Base-by-base conservation (phyloP, 2,329 filamentous ascomycete species). In the Pseudocercospora cruenta region DNA sequence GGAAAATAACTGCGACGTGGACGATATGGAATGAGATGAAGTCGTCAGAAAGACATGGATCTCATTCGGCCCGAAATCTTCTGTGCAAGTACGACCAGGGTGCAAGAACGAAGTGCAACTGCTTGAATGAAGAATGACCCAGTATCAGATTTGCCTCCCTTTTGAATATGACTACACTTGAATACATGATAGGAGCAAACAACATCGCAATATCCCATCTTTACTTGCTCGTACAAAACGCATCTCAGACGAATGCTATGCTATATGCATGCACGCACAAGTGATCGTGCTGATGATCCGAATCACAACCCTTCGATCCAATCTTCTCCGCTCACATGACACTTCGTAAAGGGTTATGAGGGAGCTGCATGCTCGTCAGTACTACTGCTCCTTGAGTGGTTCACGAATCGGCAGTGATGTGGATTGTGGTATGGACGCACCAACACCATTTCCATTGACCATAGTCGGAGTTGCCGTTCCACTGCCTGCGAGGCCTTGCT, bases 391-490 rank as follows among this genome's bases (percentile, higher is more conserved):
- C 28, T 33, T 28, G 22, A 57, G 57, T 22, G 36, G 33, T 22
- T 63, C 67, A 26, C 67, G 63, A n/a, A 68, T 60, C 5, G 68
- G 67, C 36, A 70, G 55, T 24, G 66, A 64, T 33, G 69, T 65
- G 22, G 26, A 33, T 21, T 57, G 24, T 22, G 47, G 47, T 22
- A 53, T 53, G 21, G 47, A 53, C 53, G 26, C 22, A 58, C 55
- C 55, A 24, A 14, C 31, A 64, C 69, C 70, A 63, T 72, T 69
- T 26, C 69, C 70, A 53, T 72, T 71, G 62, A 57, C 55, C 31
- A 69, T 59, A 49, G 71, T 73, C 10, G 71, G 71, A 12, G 67
- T 73, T n/a, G 58, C 63, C 10, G 64, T 57, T n/a, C 71, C 68
- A 49, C 67, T 65, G 31, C 62, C 59, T 14, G 51, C 62, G 59